phyloP scores from a whole-genome alignment of 2,329 filamentous ascomycete genomes.

The Alternaria atra region DNA sequence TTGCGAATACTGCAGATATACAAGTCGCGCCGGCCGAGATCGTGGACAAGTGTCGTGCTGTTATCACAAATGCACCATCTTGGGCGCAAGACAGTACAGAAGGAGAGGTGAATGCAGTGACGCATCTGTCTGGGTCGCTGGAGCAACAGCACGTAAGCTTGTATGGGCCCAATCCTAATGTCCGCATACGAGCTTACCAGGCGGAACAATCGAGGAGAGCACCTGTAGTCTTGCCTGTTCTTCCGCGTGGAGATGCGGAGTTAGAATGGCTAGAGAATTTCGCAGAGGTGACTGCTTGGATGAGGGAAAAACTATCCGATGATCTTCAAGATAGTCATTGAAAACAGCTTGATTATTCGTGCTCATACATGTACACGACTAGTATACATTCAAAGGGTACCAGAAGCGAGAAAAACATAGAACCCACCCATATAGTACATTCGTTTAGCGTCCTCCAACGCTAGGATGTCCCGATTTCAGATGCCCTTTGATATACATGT shows the following conservation, averaged over 20 bases:
- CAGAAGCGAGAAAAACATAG: not conserved
- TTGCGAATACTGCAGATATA: not conserved
- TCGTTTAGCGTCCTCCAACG: constrained; percentile 24
- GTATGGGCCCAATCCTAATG: not conserved
- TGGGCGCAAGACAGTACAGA: not conserved
- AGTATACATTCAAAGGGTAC: not conserved
- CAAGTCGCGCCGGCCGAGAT: not conserved
- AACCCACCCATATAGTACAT: not conserved
- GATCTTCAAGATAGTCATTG: not conserved
- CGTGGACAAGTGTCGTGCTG: not conserved
- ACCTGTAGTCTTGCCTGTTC: not conserved
- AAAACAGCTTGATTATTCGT: not conserved
- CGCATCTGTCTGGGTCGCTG: not conserved
- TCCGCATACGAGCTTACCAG: not conserved
- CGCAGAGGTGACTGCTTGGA: constrained; percentile 7
- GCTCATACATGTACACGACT: not conserved
- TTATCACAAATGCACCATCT: not conserved
- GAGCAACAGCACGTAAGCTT: not conserved
- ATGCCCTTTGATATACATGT: constrained; percentile 40
- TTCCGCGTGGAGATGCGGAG: constrained; percentile 8
- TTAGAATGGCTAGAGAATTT: constrained; percentile 13
- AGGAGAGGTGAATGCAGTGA: not conserved
- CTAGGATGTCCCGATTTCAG: constrained; percentile 23
- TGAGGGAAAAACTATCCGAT: constrained; percentile 6
- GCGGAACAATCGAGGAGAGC: not conserved